These are phyloP conservation scores for Cytospora mali DNA, from an alignment of 2,329 filamentous ascomycete species.

Conservation along the genomic window DNA sequence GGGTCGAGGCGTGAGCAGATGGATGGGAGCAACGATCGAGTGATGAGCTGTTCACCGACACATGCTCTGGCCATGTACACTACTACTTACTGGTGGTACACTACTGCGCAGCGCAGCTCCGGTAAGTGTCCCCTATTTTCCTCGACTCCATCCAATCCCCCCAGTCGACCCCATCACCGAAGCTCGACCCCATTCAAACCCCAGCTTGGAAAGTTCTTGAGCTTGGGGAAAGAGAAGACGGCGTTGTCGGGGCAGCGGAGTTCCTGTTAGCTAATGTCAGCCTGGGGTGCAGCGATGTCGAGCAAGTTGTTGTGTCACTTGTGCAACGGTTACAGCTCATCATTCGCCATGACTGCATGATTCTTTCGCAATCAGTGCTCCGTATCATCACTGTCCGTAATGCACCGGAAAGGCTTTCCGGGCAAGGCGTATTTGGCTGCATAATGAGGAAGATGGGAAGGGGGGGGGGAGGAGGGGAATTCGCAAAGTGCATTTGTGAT, in stretches of 20 bases:
- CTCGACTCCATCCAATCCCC: neutral
- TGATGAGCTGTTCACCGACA: slow-evolving; percentile 26
- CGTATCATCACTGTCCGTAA: slow-evolving; percentile 5
- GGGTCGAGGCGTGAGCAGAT: slow-evolving; percentile 2
- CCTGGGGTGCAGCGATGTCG: neutral
- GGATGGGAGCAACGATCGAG: slow-evolving; percentile 12
- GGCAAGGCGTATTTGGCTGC: slow-evolving; percentile 6
- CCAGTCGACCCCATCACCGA: neutral
- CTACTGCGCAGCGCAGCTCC: too few relatives aligned
- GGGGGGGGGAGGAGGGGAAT: neutral
- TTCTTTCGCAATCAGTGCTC: slow-evolving; percentile 3
- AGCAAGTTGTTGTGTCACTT: slow-evolving; percentile 19
- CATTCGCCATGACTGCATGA: slow-evolving; percentile 24
- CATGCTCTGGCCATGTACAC: neutral
- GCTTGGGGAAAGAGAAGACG: slow-evolving; percentile 11
- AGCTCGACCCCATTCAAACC: neutral
- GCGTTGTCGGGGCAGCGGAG: slow-evolving; percentile 4
- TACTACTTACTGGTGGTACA: neutral
- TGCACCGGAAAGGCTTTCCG: slow-evolving; percentile 15
- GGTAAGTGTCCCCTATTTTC: neutral
- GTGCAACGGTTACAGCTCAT: slow-evolving; percentile 21
- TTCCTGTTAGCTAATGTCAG: slow-evolving; percentile 23
- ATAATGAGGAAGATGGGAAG: neutral
- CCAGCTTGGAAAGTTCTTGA: slow-evolving; percentile 14
- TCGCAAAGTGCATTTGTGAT: slow-evolving; percentile 19